Evolutionary conservation across 768 basidiomycete genomes (phyloP), one percentile per base, ranked within the genome.

Genomic region (Hemileccinum impolitum): DNA sequence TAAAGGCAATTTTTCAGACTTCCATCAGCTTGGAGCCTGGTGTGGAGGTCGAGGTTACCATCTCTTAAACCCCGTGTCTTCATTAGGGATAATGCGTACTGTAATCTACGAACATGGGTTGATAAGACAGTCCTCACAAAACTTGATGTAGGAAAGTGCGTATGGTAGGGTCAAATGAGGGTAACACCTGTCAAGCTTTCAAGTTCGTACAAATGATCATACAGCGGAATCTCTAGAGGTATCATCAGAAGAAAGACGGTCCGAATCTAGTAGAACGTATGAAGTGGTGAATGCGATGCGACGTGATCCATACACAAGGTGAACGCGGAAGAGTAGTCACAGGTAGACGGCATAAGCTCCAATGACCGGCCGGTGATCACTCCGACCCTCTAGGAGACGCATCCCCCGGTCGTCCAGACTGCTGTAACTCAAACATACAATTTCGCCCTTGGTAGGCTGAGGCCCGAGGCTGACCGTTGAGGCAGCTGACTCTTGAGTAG

Each of bases 11-110:
- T 32, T 51, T 47, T 4, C 66, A 98, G 94, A 98, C 95, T 53
- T 91, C 88, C 72, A 97, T 98, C 77, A 92, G 89, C 76, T 81
- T 99, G 77, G 96, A 98, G 77, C 91, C 95, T 57, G 95, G 95
- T 74, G 95, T 98, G 55, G 96, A 99, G 75, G 95, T 98, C 67
- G 94, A 96, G 72, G 94, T 96, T 58, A 96, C 94, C 64, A 95
- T 96, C 73, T 93, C 81, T 58, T 90, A 72, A 71, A 63, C 28
- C 10, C n/a, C 18, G 13, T 21, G 5, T 17, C 36, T 26, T 40
- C 38, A 15, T 14, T 50, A n/a, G 28, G 41, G 36, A 28, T 38
- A 23, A 26, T 25, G 8, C 39, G 14, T 45, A 39, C 39, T 40
- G 38, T 53, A 55, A 21, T 18, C 30, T 34, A 43, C 49, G 38